phyloP scores from a whole-genome alignment of 495 filamentous ascomycete species.

The Polyplosphaeria fusca region DNA sequence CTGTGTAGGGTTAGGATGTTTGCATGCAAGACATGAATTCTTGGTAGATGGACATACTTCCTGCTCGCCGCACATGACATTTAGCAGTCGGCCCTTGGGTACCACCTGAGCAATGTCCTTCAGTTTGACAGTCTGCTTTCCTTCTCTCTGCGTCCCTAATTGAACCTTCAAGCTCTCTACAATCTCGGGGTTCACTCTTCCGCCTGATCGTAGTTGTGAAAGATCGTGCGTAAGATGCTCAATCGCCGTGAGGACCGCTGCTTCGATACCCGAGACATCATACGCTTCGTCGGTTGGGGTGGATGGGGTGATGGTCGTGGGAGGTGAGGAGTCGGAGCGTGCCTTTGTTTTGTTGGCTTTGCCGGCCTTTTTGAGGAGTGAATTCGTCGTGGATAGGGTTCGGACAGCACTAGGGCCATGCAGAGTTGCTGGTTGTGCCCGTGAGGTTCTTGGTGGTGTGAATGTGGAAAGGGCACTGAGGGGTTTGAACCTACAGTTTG shows the following conservation, averaged over 20 bases:
- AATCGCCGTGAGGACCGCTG: constrained; percentile 55
- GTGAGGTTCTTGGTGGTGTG: constrained; percentile 7
- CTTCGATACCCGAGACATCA: constrained; percentile 63
- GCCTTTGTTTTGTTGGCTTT: constrained; percentile 37
- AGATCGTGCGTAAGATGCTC: constrained; percentile 61
- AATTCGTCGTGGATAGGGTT: constrained; percentile 30
- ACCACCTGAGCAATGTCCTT: constrained; percentile 74
- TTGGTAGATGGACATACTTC: constrained; percentile 48
- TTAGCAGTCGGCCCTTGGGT: constrained; percentile 64
- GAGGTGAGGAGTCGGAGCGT: constrained; percentile 27
- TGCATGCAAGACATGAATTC: neutral
- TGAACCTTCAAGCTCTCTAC: constrained; percentile 65
- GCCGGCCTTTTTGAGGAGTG: constrained; percentile 40
- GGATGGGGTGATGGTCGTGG: constrained; percentile 1
- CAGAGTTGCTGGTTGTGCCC: neutral
- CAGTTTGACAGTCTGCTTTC: constrained; percentile 53
- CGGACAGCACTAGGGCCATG: neutral
- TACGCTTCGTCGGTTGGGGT: constrained; percentile 55
- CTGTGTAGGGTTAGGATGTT: constrained; percentile 41
- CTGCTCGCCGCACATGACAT: constrained; percentile 61
- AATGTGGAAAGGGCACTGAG: neutral
- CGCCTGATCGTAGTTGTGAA: constrained; percentile 61
- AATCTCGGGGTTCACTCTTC: constrained; percentile 64
- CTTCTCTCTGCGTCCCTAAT: constrained; percentile 36
- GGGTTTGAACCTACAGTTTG: neutral